Conservation (phyloP, 306 rosid genomes). For the Acacia crassicarpa region DNA sequence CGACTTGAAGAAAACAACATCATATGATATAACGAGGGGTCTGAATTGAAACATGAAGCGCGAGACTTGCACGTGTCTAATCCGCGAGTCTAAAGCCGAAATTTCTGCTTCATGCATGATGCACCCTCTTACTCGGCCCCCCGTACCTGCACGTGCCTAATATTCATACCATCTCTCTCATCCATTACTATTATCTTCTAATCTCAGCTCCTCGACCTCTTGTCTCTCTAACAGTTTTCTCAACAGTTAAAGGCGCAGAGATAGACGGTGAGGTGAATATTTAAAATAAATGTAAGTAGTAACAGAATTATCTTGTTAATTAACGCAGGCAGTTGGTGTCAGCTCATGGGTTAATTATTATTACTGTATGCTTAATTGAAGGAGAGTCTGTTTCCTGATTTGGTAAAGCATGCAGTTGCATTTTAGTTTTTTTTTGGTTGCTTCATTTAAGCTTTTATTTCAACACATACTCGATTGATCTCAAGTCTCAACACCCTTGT, state of each 20-base stretch:
- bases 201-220: too few relatives aligned
- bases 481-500: neutral
- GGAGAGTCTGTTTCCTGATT: slow-evolving; percentile 17
- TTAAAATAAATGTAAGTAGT: neutral
- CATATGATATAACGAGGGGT: too few relatives aligned
- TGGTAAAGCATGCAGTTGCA: slow-evolving; percentile 26
- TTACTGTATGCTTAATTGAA: slow-evolving; percentile 14
- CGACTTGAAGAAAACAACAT: neutral
- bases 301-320: neutral
- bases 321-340: neutral
- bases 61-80: too few relatives aligned
- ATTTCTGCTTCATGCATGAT: neutral
- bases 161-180: neutral
- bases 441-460: slow-evolving; percentile 18
- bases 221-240: too few relatives aligned
- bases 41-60: neutral
- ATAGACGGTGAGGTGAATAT: neutral
- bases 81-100: neutral
- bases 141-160: neutral
- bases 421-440: neutral
- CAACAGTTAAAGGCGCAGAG: neutral
- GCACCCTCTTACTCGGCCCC: neutral
- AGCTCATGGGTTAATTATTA: slow-evolving; percentile 25
- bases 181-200: too few relatives aligned
- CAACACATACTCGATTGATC: slow-evolving; percentile 24